These are phyloP conservation scores for Geotrichum restrictum DNA, from an alignment of 1,139 yeast genomes.

Conservation along the genomic window DNA sequence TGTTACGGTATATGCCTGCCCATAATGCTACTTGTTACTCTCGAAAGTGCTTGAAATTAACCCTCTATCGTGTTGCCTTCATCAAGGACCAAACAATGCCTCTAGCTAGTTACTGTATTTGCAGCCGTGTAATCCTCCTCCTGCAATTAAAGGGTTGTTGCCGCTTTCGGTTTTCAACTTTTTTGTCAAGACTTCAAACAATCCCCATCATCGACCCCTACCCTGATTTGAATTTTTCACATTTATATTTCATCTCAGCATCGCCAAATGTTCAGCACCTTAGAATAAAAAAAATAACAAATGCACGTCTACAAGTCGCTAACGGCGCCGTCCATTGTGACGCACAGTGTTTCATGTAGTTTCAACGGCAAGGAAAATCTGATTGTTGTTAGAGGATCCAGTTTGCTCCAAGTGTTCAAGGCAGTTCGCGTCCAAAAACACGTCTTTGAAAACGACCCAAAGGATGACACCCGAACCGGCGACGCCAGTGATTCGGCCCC, in stretches of 20 bases:
- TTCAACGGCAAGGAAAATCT: conserved; percentile 58
- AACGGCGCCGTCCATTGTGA: conserved; percentile 72
- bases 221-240: conserved; percentile 11
- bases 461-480: conserved; percentile 21
- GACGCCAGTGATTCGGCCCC: conserved; percentile 23
- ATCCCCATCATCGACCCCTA: conserved; percentile 1
- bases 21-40: no score
- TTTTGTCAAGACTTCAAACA: no score
- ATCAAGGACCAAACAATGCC: no score
- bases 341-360: conserved; percentile 58
- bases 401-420: conserved; percentile 62
- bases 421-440: conserved; percentile 34
- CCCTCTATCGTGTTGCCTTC: no score
- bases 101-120: no score
- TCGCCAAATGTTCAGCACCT: conserved; percentile 1
- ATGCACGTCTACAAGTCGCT: conserved; percentile 87
- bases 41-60: no score
- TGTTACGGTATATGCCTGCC: no score
- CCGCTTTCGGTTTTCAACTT: no score
- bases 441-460: conserved; percentile 25
- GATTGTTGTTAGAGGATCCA: conserved; percentile 65
- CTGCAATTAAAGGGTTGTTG: no score
- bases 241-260: neutral
- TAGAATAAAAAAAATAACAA: neutral
- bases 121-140: no score